These are phyloP conservation scores for Gossypium schwendimanii DNA, from an alignment of 441 rosid species.

Conservation along the genomic window DNA sequence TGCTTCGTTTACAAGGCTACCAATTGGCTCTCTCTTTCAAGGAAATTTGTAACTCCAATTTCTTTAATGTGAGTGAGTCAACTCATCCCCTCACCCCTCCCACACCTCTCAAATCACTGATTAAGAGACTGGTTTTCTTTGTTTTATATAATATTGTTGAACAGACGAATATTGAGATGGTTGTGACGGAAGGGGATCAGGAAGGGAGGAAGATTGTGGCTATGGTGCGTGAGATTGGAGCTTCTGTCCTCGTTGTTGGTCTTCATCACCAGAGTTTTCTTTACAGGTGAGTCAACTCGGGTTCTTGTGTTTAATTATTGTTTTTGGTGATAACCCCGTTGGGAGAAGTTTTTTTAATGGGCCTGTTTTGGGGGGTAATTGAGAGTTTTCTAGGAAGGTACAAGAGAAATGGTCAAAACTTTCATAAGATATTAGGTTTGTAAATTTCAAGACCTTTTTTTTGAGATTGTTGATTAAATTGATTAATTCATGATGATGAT, in stretches of 20 bases:
- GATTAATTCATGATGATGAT: background rate
- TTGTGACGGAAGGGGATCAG: slow-evolving; percentile 76
- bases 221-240: slow-evolving; percentile 67
- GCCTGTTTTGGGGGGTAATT: background rate
- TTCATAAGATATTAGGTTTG: background rate
- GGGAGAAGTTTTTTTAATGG: background rate
- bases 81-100: background rate
- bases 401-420: background rate
- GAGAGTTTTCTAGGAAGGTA: slow-evolving; percentile 2
- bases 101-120: background rate
- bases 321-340: background rate
- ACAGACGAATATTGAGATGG: slow-evolving; percentile 59
- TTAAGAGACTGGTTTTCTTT: background rate
- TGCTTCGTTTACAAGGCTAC: slow-evolving; percentile 37
- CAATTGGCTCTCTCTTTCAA: slow-evolving; percentile 73
- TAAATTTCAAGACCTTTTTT: too few species aligned
- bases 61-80: slow-evolving; percentile 47
- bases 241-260: slow-evolving; percentile 74
- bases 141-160: slow-evolving; percentile 11
- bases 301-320: background rate
- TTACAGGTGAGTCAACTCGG: slow-evolving; percentile 48
- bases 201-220: slow-evolving; percentile 57
- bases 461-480: too few species aligned
- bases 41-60: slow-evolving; percentile 51
- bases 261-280: slow-evolving; percentile 86